Base-by-base conservation (phyloP, 2,329 filamentous ascomycete genomes). In the Cladosporium sp. region DNA sequence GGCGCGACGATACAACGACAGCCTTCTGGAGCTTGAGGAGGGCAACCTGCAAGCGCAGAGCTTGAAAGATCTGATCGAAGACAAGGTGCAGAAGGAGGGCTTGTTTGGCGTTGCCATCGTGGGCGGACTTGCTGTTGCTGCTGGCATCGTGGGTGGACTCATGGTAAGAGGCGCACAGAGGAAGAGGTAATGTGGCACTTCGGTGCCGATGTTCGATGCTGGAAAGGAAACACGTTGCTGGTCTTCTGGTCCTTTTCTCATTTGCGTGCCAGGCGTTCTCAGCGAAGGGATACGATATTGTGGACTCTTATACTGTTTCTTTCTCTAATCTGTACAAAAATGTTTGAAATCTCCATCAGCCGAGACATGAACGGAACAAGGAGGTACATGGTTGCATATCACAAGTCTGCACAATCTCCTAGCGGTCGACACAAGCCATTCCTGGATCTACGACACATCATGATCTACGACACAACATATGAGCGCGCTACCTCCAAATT, bases 11-110 rank as follows among this genome's bases (percentile, higher is more conserved):
- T 97, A 97, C 78, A 99, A 99, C 75, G 93, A 97, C 71, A 82
- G 93, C 51, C 80, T 99, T 62, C 77, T 97, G 56, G 91, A 97
- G 63, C 88, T 93, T 73, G 94, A 99, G 78, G 91, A 92, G 8
- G 86, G 84, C 49, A 99, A 97, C 75, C 76, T 97, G 70, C 94
- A 99, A 77, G 92, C 93, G 25, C 82, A 86, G 58, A 96, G 95
- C 75, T 78, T 99, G 75, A 86, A 89, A 69, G 83, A 87, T 47
- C 78, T 97, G 73, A 96, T 99, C 69, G 93, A 99, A 74, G 93
- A 97, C 72, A 95, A 92, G 79, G 94, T 99, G 61, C 89, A 92
- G 58, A 95, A 88, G 79, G 94, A 99, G 76, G 94, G 94, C 0
- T 75, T 99, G 63, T 84, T 97, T 78, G 94, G 94, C 45, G 92